A percentile compares a stretch with the other conserved stretches of the same genome.
Evolutionary conservation across 352 stramenopile species (phyloP).

Genomic region (Phytophthora hybrid): DNA sequence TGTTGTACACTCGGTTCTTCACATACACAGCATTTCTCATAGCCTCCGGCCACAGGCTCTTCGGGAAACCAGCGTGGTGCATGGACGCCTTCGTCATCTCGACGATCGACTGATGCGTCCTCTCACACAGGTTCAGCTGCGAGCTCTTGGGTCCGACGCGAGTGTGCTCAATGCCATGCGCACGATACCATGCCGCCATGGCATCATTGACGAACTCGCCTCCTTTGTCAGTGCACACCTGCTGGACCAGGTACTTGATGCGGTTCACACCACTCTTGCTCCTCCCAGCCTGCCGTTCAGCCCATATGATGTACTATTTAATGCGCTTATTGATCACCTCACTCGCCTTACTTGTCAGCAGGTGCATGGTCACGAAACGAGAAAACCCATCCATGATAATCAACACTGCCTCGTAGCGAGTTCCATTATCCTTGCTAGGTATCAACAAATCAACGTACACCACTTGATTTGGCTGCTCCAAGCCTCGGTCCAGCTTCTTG

Average conservation of each 20-base stretch:
- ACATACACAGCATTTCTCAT: not conserved
- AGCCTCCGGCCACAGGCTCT: not conserved
- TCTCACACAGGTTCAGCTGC: not conserved
- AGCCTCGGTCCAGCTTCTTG: not conserved
- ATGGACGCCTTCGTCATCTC: not conserved
- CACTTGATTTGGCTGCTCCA: not conserved
- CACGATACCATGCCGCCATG: not conserved
- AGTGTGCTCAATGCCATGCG: not conserved
- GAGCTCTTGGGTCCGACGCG: not conserved
- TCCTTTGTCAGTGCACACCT: not conserved
- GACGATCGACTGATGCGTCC: conserved; percentile 1
- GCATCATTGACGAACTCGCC: not conserved
- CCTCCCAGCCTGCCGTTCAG: not conserved
- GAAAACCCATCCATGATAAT: conserved; percentile 2
- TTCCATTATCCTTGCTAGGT: not conserved
- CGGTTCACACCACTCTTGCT: not conserved
- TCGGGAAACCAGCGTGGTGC: not conserved
- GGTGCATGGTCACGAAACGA: not conserved
- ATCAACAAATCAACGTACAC: not conserved
- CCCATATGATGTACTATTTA: not conserved
- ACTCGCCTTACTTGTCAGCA: not conserved
- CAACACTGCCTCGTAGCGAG: not conserved
- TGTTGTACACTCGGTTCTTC: conserved; percentile 1
- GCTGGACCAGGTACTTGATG: not conserved
- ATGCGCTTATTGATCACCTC: not conserved